Base-by-base conservation (phyloP, 768 basidiomycete species). In the Nevesoporus exiguus region DNA sequence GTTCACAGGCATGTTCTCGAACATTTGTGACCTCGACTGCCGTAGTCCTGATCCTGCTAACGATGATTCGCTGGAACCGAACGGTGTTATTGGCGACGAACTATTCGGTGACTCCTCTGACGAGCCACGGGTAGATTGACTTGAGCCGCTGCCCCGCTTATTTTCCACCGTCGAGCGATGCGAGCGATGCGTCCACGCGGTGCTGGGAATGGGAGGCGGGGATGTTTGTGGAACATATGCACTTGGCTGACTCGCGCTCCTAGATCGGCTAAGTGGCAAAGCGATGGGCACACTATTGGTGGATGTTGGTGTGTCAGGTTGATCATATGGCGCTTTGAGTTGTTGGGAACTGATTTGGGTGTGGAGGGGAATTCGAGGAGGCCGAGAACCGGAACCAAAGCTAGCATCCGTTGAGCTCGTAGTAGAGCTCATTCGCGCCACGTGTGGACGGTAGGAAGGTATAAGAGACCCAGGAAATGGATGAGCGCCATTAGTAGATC, bases 21-120 rank as follows among this genome's bases (percentile, higher is more conserved):
- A 83, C 61, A 72, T 75, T 65, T 80, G 83, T 56, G 80, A 81
- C 47, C 80, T 80, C 61, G 76, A 79, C 52, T 71, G 74, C 52
- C 79, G 82, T 58, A 81, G 77, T 59, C 76, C 74, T 40, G 82
- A 71, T 43, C 80, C 83, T 39, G 77, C 78, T 47, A 92, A 70
- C 9, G 88, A 91, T 25, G 87, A 88, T 59, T 93, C 91, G 71
- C 85, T 91, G 37, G 90, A 92, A n/a, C 90, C 91, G 66, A 88
- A 93, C 17, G 91, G 90, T 24, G 91, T 93, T 65, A 92, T 83
- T 0, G 91, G 91, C n/a, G 89, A 90, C 15, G 85, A 85, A 58
- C 85, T 87, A 61, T 90, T 87, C 19, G 90, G 88, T 42, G 90
- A 92, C 60, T 88, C 90, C 62, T 91, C 88, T 13, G 90, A 90